Conservation (phyloP, 257 asterid species). For the Hygrophila difformis region DNA sequence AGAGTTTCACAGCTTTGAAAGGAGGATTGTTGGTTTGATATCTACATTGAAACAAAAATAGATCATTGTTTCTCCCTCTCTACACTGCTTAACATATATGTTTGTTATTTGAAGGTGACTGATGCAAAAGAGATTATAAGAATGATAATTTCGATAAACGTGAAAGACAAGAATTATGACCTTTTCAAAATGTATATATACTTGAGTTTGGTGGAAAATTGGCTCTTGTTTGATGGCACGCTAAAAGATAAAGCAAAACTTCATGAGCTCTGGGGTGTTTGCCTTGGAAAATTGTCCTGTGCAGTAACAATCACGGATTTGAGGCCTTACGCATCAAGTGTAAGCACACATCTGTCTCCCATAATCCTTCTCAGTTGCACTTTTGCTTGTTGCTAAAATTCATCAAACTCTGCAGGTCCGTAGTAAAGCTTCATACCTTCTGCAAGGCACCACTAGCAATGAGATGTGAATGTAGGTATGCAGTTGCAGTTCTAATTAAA, state of each 20-base stretch:
- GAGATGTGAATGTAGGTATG: too few species aligned
- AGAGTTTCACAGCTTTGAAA: too few species aligned
- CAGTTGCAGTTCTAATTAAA: too few species aligned
- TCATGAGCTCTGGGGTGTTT: conserved; percentile 49
- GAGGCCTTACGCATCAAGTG: conserved; percentile 83
- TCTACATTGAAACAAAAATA: too few species aligned
- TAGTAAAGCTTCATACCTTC: conserved; percentile 88
- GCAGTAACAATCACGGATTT: conserved; percentile 67
- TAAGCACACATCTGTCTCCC: conserved; percentile 21
- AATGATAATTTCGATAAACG: conserved; percentile 45
- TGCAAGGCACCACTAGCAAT: conserved; percentile 52
- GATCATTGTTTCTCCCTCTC: too few species aligned
- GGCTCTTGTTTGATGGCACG: conserved; percentile 42
- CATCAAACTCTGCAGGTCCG: conserved; percentile 57
- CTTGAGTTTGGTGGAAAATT: conserved; percentile 66
- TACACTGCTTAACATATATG: background rate
- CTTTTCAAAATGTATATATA: conserved; percentile 57
- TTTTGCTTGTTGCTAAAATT: background rate
- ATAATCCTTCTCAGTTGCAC: background rate
- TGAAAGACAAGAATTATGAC: conserved; percentile 69
- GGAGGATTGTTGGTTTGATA: too few species aligned
- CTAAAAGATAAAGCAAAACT: conserved; percentile 36
- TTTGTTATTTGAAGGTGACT: conserved; percentile 32
- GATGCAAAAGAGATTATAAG: conserved; percentile 51
- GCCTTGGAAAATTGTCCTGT: conserved; percentile 66